phyloP scores from a whole-genome alignment of 2,329 filamentous ascomycete species.

The Periconia macrospinosa region DNA sequence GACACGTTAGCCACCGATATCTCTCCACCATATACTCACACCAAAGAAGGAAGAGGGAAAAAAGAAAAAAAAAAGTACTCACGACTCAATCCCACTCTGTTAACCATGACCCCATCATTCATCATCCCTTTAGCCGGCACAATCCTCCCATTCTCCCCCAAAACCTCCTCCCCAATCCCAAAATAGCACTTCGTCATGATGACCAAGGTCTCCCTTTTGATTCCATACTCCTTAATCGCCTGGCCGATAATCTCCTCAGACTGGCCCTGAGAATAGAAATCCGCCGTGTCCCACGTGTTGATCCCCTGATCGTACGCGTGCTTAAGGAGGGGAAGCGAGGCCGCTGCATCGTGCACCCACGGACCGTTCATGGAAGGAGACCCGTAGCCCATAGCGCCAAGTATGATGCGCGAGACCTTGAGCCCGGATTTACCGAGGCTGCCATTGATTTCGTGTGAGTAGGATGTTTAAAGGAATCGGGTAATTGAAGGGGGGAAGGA shows the following conservation, averaged over 20 bases:
- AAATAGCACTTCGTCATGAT: conserved; percentile 30
- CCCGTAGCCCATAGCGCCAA: conserved; percentile 65
- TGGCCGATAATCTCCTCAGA: conserved; percentile 33
- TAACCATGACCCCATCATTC: conserved; percentile 31
- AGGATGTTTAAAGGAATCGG: neutral
- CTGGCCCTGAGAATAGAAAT: conserved; percentile 31
- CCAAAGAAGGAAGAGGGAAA: too few species aligned
- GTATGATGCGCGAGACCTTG: conserved; percentile 60
- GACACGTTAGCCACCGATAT: too few species aligned
- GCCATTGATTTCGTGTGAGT: neutral
- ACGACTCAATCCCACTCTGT: conserved; percentile 39
- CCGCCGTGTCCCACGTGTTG: conserved; percentile 48
- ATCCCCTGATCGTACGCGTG: conserved; percentile 46
- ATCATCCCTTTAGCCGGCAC: neutral
- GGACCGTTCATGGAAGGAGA: conserved; percentile 7
- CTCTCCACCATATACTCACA: too few species aligned
- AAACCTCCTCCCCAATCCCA: neutral
- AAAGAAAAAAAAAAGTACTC: too few species aligned
- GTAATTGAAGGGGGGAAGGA: neutral
- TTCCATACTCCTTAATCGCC: conserved; percentile 26
- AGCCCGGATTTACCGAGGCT: conserved; percentile 61
- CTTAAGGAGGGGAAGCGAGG: conserved; percentile 45
- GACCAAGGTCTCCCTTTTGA: conserved; percentile 31
- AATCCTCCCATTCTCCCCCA: neutral
- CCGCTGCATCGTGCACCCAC: conserved; percentile 39